Percentiles rank a stretch among this genome's conserved stretches.
Evolutionary conservation across 495 filamentous ascomycete species (phyloP).

Genomic region (Hypoxylon intermedium): DNA sequence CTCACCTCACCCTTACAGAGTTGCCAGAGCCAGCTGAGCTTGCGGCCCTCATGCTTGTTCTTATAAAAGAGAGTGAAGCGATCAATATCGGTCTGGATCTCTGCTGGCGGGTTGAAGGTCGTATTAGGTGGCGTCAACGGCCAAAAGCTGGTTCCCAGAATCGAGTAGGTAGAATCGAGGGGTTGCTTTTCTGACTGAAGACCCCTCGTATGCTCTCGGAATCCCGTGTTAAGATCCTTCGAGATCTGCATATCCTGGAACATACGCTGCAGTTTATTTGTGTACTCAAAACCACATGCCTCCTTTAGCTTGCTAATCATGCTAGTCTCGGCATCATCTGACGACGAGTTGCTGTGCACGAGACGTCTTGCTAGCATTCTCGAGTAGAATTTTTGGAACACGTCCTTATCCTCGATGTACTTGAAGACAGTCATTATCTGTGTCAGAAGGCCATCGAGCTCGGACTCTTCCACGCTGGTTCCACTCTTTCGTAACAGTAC

Average conservation of each 20-base stretch:
- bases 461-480: constrained; percentile 87
- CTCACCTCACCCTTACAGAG: constrained; percentile 97
- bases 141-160: constrained; percentile 98
- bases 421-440: constrained; percentile 99
- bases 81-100: constrained; percentile 85
- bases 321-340: constrained; percentile 95
- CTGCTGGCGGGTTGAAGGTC: constrained; percentile 81
- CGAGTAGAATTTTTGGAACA: constrained; percentile 99
- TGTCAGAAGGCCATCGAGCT: constrained; percentile 87
- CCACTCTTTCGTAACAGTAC: constrained; percentile 90
- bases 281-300: constrained; percentile 98
- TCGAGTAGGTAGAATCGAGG: constrained; percentile 80
- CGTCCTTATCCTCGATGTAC: constrained; percentile 99
- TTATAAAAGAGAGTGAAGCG: constrained; percentile 90
- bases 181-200: constrained; percentile 59
- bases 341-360: constrained; percentile 92
- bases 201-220: constrained; percentile 63
- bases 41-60: constrained; percentile 93
- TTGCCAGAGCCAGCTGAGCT: constrained; percentile 98
- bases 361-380: constrained; percentile 94
- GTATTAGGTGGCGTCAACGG: constrained; percentile 85
- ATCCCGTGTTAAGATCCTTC: constrained; percentile 90
- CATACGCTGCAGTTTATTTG: constrained; percentile 99
- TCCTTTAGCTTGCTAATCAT: constrained; percentile 99
- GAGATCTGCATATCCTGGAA: constrained; percentile 99